phyloP scores from a whole-genome alignment of 768 basidiomycete species.

The Trichaptum fuscoviolaceum region DNA sequence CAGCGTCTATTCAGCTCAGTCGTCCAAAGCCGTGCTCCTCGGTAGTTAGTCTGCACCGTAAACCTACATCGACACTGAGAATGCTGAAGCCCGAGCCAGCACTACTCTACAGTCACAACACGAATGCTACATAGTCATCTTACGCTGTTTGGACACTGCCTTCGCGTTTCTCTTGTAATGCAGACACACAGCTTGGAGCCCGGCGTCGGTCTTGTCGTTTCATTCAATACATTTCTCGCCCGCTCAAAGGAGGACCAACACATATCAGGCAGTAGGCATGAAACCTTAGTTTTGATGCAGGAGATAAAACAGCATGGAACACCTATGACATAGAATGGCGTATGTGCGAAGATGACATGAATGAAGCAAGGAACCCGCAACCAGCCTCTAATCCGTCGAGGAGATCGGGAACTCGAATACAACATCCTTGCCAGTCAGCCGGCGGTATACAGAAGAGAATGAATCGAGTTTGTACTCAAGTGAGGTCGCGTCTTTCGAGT shows the following conservation, averaged over 20 bases:
- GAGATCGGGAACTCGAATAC: constrained; percentile 87
- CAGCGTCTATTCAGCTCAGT: neutral
- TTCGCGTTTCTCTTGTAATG: neutral
- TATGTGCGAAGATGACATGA: neutral
- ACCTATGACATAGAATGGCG: neutral
- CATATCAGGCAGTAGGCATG: neutral
- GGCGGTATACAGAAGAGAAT: constrained; percentile 95
- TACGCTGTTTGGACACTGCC: neutral
- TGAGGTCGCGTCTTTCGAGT: constrained; percentile 95
- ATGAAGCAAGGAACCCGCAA: neutral
- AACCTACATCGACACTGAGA: neutral
- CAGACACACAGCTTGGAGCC: neutral
- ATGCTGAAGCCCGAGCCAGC: neutral
- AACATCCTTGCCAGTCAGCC: constrained; percentile 95
- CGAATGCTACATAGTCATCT: neutral
- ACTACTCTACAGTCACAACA: neutral
- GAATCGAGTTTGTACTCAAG: constrained; percentile 99
- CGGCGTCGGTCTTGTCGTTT: neutral
- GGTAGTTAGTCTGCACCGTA: neutral
- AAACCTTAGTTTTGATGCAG: neutral
- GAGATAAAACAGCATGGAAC: neutral
- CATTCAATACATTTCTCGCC: neutral
- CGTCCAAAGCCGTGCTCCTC: neutral
- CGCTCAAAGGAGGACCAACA: neutral
- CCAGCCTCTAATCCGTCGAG: constrained; percentile 51